These are phyloP conservation scores for Yamadazyma endophytica DNA, from an alignment of 805 yeast genomes.

Conservation along the genomic window DNA sequence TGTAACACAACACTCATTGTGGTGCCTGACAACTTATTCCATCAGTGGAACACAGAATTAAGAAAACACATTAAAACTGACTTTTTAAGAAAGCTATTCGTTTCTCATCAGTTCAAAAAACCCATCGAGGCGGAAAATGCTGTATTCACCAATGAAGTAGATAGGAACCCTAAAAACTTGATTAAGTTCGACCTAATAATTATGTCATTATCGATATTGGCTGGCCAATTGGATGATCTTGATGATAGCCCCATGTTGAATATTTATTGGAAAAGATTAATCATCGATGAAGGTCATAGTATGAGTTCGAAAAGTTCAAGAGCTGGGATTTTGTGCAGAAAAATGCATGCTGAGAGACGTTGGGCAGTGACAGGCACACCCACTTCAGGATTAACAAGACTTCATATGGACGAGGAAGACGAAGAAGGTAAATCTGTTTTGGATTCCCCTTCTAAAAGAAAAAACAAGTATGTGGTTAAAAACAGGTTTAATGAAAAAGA, in stretches of 20 bases:
- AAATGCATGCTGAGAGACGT: constrained; percentile 52
- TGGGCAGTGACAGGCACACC: constrained; percentile 82
- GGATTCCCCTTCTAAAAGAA: constrained; percentile 14
- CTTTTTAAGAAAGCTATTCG: constrained; percentile 29
- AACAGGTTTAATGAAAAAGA: constrained; percentile 47
- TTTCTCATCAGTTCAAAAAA: constrained; percentile 28
- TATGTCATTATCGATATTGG: constrained; percentile 44
- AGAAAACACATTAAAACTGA: constrained; percentile 46
- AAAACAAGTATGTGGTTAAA: constrained; percentile 42
- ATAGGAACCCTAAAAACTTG: constrained; percentile 25
- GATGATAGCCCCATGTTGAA: constrained; percentile 32
- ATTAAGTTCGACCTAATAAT: constrained; percentile 50
- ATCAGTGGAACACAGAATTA: constrained; percentile 62
- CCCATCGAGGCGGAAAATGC: constrained; percentile 11
- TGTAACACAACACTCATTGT: constrained; percentile 56
- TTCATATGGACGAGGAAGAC: constrained; percentile 43
- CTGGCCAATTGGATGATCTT: constrained; percentile 30
- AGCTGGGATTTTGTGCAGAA: constrained; percentile 45
- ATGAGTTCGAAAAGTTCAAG: constrained; percentile 51
- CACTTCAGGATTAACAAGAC: constrained; percentile 61
- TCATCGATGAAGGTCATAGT: constrained; percentile 75
- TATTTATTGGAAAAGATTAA: constrained; percentile 63
- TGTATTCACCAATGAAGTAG: constrained; percentile 16
- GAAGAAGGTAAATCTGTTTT: constrained; percentile 7
- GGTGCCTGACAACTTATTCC: constrained; percentile 62